Evolutionary conservation across 352 stramenopile genomes (phyloP).

Genomic region (Phytophthora aleatoria): DNA sequence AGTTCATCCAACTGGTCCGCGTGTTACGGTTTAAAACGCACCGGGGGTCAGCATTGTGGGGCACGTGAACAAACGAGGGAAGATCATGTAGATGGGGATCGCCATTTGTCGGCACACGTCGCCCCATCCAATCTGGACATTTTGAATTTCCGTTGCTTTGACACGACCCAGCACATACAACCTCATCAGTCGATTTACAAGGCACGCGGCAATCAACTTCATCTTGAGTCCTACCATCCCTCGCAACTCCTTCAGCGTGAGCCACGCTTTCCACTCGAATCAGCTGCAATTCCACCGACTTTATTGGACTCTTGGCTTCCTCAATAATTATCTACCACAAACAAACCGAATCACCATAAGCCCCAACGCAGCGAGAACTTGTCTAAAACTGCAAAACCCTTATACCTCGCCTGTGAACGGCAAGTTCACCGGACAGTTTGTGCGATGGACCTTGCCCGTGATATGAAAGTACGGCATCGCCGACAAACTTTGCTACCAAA

Average conservation of each 20-base stretch:
- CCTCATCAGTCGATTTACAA: neutral
- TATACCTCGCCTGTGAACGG: conserved; percentile 89
- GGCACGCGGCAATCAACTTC: neutral
- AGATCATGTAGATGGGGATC: conserved; percentile 96
- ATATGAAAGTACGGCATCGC: conserved; percentile 83
- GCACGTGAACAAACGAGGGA: conserved; percentile 92
- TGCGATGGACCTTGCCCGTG: conserved; percentile 81
- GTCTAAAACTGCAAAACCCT: neutral
- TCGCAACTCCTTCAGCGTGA: conserved; percentile 73
- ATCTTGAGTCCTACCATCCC: conserved; percentile 59
- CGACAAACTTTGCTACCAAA: conserved; percentile 52
- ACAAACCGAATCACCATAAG: conserved; percentile 7
- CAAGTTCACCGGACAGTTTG: conserved; percentile 90
- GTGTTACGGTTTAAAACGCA: conserved; percentile 20
- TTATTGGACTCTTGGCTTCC: conserved; percentile 74
- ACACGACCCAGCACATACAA: neutral
- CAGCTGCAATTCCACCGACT: conserved; percentile 90
- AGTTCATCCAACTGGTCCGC: neutral
- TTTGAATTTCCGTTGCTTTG: conserved; percentile 92
- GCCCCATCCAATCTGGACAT: conserved; percentile 93
- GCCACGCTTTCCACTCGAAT: conserved; percentile 90
- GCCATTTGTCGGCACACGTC: conserved; percentile 88
- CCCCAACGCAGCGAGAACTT: conserved; percentile 8
- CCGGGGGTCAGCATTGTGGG: conserved; percentile 87
- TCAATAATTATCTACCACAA: conserved; percentile 72